A percentile compares a stretch with the other conserved stretches of the same genome.
These are phyloP conservation scores for Lophiostoma macrostomum DNA, from an alignment of 495 filamentous ascomycete species.

Conservation along the genomic window DNA sequence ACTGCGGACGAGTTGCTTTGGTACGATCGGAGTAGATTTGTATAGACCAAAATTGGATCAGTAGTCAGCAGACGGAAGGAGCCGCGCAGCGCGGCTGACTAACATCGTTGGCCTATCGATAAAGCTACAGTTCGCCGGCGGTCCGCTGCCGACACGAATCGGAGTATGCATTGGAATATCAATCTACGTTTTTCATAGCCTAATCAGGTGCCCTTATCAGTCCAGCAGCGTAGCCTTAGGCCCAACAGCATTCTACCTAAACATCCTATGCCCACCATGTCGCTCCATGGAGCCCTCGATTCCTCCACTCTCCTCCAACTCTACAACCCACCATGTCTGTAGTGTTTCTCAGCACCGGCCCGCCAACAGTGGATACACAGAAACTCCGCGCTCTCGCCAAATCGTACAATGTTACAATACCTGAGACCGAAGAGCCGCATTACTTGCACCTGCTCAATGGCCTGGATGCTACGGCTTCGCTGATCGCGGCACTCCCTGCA, in stretches of 20 bases:
- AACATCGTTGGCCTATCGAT: too few species aligned
- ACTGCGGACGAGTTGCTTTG: too few species aligned
- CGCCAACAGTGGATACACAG: conserved; percentile 9
- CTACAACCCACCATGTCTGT: conserved; percentile 4
- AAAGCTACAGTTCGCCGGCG: too few species aligned
- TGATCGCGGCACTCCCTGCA: not conserved
- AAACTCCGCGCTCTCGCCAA: conserved; percentile 5
- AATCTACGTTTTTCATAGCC: too few species aligned
- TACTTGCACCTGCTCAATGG: conserved; percentile 24
- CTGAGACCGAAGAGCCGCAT: conserved; percentile 1
- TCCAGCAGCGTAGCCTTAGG: too few species aligned
- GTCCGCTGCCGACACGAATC: too few species aligned
- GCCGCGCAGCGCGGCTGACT: too few species aligned
- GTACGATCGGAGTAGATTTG: too few species aligned
- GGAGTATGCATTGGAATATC: too few species aligned
- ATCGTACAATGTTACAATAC: not conserved
- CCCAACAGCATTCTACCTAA: not conserved
- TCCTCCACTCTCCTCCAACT: not conserved
- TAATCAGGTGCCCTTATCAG: too few species aligned
- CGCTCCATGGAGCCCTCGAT: not conserved
- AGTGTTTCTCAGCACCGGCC: conserved; percentile 16
- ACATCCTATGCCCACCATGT: not conserved
- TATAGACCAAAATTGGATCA: too few species aligned
- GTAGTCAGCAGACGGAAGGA: too few species aligned
- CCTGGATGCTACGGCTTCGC: conserved; percentile 9